Conservation (phyloP, 1,284 basidiomycete genomes). For the Heliocybe sulcata region DNA sequence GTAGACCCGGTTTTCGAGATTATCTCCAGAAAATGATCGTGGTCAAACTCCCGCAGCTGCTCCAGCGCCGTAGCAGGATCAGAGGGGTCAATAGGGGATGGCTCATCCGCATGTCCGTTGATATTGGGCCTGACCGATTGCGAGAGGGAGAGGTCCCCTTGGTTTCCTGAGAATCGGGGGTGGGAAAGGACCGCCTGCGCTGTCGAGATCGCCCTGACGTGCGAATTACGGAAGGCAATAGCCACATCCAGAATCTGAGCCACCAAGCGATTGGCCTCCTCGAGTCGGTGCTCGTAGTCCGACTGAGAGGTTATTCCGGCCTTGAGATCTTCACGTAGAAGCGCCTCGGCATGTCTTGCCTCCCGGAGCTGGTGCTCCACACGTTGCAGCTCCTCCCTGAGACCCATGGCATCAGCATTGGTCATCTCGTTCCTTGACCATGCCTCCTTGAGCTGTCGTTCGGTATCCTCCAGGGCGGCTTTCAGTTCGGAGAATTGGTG, state of each 20-base stretch:
- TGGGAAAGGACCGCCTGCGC: slow-evolving; percentile 56
- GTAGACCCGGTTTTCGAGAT: slow-evolving; percentile 75
- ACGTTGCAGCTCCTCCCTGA: slow-evolving; percentile 67
- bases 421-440: slow-evolving; percentile 50
- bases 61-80: slow-evolving; percentile 65
- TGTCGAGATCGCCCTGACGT: slow-evolving; percentile 60
- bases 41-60: slow-evolving; percentile 66
- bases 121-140: slow-evolving; percentile 12
- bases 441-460: slow-evolving; percentile 55
- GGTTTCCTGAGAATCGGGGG: slow-evolving; percentile 21
- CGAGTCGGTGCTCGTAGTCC: slow-evolving; percentile 58
- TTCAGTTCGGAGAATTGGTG: slow-evolving; percentile 78
- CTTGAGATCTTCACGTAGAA: slow-evolving; percentile 56
- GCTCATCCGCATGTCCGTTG: slow-evolving; percentile 51
- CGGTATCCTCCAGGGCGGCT: slow-evolving; percentile 50
- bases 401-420: slow-evolving; percentile 54
- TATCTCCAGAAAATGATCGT: slow-evolving; percentile 78
- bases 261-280: slow-evolving; percentile 51
- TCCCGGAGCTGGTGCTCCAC: slow-evolving; percentile 62
- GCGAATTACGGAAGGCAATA: slow-evolving; percentile 64
- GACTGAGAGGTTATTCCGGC: slow-evolving; percentile 54
- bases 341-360: slow-evolving; percentile 49
- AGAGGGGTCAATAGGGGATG: slow-evolving; percentile 65
- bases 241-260: slow-evolving; percentile 72
- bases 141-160: slow-evolving; percentile 20